Base-by-base conservation (phyloP, 305 asterid genomes). In the Rubia peregrina region DNA sequence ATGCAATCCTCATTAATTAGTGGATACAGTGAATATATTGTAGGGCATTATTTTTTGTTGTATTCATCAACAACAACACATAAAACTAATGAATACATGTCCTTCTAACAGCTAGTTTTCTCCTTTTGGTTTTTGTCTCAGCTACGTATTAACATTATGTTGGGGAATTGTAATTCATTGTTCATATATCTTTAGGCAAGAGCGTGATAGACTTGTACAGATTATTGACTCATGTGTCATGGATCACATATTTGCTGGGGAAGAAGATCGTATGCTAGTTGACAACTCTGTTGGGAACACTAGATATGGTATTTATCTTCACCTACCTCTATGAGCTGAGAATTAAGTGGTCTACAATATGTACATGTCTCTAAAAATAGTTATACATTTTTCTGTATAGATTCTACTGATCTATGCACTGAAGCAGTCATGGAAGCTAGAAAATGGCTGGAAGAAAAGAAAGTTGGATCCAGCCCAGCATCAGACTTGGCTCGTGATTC, bases 371-470 rank as follows among this genome's bases (percentile, higher is more conserved):
- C 21, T 68, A 17, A 10, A 69, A 41, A 36, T 14, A 11, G 48
- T 2, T 6, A 48, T 56, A 16, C 26, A 57, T 26, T 51, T 30
- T 75, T 72, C 67, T 82, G 84, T 64, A 55, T 87, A 86, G 89
- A 78, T 78, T 73, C 77, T 78, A 72, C 69, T 70, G 89, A 82
- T 70, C 59, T 80, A 59, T 83, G 69, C 76, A 70, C 67, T 76
- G 77, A 78, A 80, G 92, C 93, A 69, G 77, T 84, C 57, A 71
- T 70, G 77, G 96, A 86, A 81, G 92, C 97, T 71, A 85, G 83
- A 74, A 88, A 74, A 66, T 89, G 92, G 91, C 73, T 89, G 60
- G 83, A 78, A 75, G 93, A 83, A 64, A 89, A 83, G 85, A 86
- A 83, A 75, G 82, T 78, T 63, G 81, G 86, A 65, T 70, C 78